Base-by-base conservation (phyloP, 306 rosid genomes). In the Erythrophleum fordii region DNA sequence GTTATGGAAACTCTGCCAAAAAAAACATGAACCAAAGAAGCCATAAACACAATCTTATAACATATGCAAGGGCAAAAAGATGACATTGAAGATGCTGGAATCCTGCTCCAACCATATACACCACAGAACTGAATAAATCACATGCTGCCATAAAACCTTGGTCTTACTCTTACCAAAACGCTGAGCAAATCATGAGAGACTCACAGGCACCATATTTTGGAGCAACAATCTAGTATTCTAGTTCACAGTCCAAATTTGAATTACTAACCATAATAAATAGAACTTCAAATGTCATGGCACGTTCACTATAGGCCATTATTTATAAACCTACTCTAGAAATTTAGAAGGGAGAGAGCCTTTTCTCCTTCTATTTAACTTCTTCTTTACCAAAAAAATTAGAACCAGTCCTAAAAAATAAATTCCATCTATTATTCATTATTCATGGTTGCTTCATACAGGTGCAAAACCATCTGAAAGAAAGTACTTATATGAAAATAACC, bases 401-500 rank as follows among this genome's bases (percentile, higher is more conserved):
- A 11, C 49, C 72, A 8, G 5, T 39, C 26, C 29, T 7, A 72
- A 25, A 77, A 53, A 3, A 48, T 48, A 37, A 51, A 77, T 72
- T 52, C 46, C 29, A 65, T 26, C 35, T 20, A 23, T 41, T 29
- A 58, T 83, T 64, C 75, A 31, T 53, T 29, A 58, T 83, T 72
- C 75, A 52, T 2, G 25, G 31, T 64, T 72, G 64, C 65, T 72
- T 51, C 80, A 77, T 41, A 12, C 46, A 26, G 5, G 22, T 14
- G 29, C 37, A 72, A 59, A 8, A 80, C 39, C 34, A 74, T 72
- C 25, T 25, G 13, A 68, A 26, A 25, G 18, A 26, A 77, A 69
- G 26, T 31, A 17, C 1, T 68, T 41, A 10, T 34, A n/a, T 26
- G 61, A 71, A 66, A 60, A 31, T 70, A 77, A 95, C 99, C 99